These are phyloP conservation scores for Serendipita indica DNA, from an alignment of 768 basidiomycete genomes.

Conservation along the genomic window DNA sequence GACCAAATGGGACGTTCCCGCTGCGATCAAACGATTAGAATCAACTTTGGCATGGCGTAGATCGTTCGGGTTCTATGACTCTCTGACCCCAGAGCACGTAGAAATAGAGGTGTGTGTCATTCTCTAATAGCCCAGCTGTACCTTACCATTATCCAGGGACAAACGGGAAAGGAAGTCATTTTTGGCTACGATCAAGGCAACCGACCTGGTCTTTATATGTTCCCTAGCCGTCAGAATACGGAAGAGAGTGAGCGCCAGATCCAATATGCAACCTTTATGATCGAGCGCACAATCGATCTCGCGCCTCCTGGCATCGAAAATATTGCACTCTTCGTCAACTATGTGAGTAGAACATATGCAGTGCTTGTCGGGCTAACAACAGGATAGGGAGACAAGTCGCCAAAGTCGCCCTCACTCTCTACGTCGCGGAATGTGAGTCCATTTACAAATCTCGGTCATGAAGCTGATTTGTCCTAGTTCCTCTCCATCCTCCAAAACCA, in stretches of 20 bases:
- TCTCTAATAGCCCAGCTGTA: background rate
- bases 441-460: background rate
- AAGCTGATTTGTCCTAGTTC: conserved; percentile 25
- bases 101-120: conserved; percentile 48
- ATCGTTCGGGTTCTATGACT: conserved; percentile 53
- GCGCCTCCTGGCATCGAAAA: conserved; percentile 79
- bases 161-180: conserved; percentile 69
- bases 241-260: conserved; percentile 51
- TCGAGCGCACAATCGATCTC: conserved; percentile 62
- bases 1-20: conserved; percentile 48
- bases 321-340: conserved; percentile 18
- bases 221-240: conserved; percentile 63
- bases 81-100: conserved; percentile 42
- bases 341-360: background rate
- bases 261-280: conserved; percentile 56
- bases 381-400: conserved; percentile 50
- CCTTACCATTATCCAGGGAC: conserved; percentile 29
- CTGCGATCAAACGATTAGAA: conserved; percentile 51
- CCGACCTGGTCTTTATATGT: conserved; percentile 56
- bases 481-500: conserved; percentile 62
- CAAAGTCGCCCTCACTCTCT: conserved; percentile 37
- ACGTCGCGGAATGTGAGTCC: conserved; percentile 26
- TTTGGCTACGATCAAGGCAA: conserved; percentile 60
- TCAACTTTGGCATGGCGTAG: conserved; percentile 65
- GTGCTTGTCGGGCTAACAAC: too few relatives aligned